Evolutionary conservation across 495 filamentous ascomycete species (phyloP).

Genomic region (Penicillium pancosmium): DNA sequence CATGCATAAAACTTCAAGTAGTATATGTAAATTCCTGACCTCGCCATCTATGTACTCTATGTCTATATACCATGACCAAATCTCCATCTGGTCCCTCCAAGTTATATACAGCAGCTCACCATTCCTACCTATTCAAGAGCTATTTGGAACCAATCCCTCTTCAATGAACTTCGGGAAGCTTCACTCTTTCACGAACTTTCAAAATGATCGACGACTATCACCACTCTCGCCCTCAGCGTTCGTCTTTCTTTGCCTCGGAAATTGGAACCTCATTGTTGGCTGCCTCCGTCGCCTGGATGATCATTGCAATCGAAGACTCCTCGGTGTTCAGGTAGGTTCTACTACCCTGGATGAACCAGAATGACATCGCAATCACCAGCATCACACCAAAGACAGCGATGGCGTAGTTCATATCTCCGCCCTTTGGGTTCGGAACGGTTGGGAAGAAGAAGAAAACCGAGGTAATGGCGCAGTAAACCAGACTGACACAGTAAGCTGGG

Average conservation of each 20-base stretch:
- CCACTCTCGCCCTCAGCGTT: background rate
- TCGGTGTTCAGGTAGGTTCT: conserved; percentile 42
- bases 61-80: conserved; percentile 4
- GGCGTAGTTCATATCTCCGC: conserved; percentile 49
- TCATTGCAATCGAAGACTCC: conserved; percentile 33
- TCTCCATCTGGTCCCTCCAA: background rate
- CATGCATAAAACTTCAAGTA: background rate
- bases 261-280: conserved; percentile 25
- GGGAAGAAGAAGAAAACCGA: conserved; percentile 53
- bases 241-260: conserved; percentile 18
- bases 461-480: conserved; percentile 46
- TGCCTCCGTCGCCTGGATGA: conserved; percentile 38
- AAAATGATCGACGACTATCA: background rate
- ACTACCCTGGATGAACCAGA: conserved; percentile 44
- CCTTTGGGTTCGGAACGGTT: conserved; percentile 36
- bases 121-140: background rate
- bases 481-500: conserved; percentile 39
- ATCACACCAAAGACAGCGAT: conserved; percentile 52
- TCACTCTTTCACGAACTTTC: background rate
- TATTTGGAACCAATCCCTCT: background rate
- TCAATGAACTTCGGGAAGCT: background rate
- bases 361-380: conserved; percentile 44
- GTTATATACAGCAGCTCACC: background rate
- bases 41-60: conserved; percentile 6
- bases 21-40: background rate